Percentiles rank a stretch among this genome's conserved stretches.
These are phyloP conservation scores for Neofusicoccum laricinum DNA, from an alignment of 2,329 filamentous ascomycete species.

Conservation along the genomic window DNA sequence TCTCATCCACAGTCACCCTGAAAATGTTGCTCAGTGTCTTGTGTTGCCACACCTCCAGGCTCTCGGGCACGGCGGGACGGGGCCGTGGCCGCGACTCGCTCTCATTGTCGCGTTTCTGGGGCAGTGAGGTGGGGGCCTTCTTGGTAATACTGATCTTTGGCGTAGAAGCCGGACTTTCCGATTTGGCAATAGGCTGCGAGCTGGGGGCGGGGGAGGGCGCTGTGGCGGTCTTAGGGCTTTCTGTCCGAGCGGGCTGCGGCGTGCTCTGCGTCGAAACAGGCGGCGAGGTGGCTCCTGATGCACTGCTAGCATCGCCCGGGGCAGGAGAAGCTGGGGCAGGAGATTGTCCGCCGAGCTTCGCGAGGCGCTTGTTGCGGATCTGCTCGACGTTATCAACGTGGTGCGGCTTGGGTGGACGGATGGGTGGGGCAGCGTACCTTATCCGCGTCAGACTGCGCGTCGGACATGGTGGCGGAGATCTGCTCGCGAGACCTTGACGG, in stretches of 20 bases:
- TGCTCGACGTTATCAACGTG: conserved; percentile 36
- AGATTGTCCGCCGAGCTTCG: conserved; percentile 53
- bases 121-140: conserved; percentile 18
- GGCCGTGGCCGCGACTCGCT: conserved; percentile 20
- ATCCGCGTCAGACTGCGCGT: conserved; percentile 45
- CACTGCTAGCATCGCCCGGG: conserved; percentile 19
- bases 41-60: conserved; percentile 60
- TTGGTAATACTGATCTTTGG: conserved; percentile 36
- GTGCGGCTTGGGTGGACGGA: conserved; percentile 18
- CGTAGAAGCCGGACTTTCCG: conserved; percentile 26
- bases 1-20: conserved; percentile 54
- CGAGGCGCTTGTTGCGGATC: conserved; percentile 67
- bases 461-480: conserved; percentile 22
- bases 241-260: conserved; percentile 10
- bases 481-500: background rate
- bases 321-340: conserved; percentile 19
- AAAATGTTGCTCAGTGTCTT: conserved; percentile 57
- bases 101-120: conserved; percentile 33
- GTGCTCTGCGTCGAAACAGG: conserved; percentile 6
- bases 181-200: conserved; percentile 28
- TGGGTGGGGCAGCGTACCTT: conserved; percentile 34
- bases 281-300: conserved; percentile 11
- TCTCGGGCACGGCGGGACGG: conserved; percentile 37
- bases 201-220: conserved; percentile 21
- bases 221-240: conserved; percentile 19